Conservation (phyloP, 1,284 basidiomycete genomes). For the Tremellales sp. region DNA sequence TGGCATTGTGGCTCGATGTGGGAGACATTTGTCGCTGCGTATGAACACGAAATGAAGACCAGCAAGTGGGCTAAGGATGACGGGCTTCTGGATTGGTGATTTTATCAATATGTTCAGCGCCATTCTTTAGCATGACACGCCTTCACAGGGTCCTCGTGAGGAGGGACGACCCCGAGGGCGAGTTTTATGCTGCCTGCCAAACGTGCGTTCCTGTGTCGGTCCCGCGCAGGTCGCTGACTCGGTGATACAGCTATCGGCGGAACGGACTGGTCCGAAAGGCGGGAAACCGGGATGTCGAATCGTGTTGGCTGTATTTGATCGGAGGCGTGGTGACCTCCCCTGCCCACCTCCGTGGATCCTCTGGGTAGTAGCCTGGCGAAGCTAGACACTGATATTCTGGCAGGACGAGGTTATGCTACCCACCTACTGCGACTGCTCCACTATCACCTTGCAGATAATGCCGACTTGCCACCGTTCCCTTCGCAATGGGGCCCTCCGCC, state of each 20-base stretch:
- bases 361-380: not conserved
- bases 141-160: slow-evolving; percentile 23
- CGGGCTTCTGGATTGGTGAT: slow-evolving; percentile 15
- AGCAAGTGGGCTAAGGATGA: slow-evolving; percentile 5
- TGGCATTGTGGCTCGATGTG: slow-evolving; percentile 18
- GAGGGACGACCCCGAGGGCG: slow-evolving; percentile 17
- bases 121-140: not conserved
- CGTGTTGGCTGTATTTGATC: slow-evolving; percentile 28
- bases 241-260: slow-evolving; percentile 20
- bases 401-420: slow-evolving; percentile 35
- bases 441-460: slow-evolving; percentile 18
- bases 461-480: slow-evolving; percentile 20
- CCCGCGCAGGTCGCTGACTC: not conserved
- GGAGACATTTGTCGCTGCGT: slow-evolving; percentile 1
- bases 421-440: slow-evolving; percentile 34
- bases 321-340: slow-evolving; percentile 33
- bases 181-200: slow-evolving; percentile 30
- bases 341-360: slow-evolving; percentile 24
- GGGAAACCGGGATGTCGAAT: slow-evolving; percentile 16
- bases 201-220: slow-evolving; percentile 20
- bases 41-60: not conserved
- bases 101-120: not conserved
- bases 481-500: slow-evolving; percentile 23
- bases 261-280: slow-evolving; percentile 21
- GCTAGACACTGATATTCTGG: not conserved